A percentile compares a stretch with the other conserved stretches of the same genome.
Evolutionary conservation across 2,329 filamentous ascomycete genomes (phyloP).

Genomic region (Myriosclerotinia duriaeana): DNA sequence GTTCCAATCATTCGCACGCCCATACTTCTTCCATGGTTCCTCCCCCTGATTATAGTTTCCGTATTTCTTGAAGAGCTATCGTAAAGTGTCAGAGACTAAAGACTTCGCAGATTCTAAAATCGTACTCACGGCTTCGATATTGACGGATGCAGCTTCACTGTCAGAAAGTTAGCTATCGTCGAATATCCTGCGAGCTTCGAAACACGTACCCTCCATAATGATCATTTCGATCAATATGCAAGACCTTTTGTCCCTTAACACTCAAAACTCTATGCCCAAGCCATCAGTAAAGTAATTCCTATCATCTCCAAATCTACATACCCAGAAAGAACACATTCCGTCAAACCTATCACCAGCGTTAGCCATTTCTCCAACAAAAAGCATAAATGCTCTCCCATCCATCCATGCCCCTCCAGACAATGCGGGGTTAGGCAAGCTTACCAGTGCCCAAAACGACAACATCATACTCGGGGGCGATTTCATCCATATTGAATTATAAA

Average conservation of each 20-base stretch:
- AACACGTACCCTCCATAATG: conserved; percentile 84
- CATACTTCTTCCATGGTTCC: conserved; percentile 98
- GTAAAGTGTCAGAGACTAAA: conserved; percentile 41
- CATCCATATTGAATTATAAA: conserved; percentile 70
- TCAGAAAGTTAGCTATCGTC: conserved; percentile 34
- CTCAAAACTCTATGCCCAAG: conserved; percentile 70
- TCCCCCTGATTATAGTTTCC: conserved; percentile 75
- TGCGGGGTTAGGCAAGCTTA: conserved; percentile 52
- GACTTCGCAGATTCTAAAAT: conserved; percentile 26
- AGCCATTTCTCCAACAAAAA: conserved; percentile 1
- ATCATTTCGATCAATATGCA: conserved; percentile 98
- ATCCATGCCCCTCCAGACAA: conserved; percentile 36
- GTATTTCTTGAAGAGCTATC: conserved; percentile 93
- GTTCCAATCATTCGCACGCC: conserved; percentile 97
- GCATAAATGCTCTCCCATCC: conserved; percentile 7
- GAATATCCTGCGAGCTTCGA: conserved; percentile 27
- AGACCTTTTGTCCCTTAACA: conserved; percentile 98
- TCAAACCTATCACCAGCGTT: conserved; percentile 66
- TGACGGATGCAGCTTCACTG: conserved; percentile 92
- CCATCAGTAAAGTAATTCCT: background rate
- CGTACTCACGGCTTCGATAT: conserved; percentile 79
- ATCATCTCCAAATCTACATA: conserved; percentile 47
- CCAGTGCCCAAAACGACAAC: conserved; percentile 97
- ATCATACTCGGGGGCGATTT: conserved; percentile 98
- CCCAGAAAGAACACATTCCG: conserved; percentile 98